Percentiles rank a stretch among this genome's conserved stretches.
phyloP scores from a whole-genome alignment of 1,284 basidiomycete species.

The Schizophyllum amplum region DNA sequence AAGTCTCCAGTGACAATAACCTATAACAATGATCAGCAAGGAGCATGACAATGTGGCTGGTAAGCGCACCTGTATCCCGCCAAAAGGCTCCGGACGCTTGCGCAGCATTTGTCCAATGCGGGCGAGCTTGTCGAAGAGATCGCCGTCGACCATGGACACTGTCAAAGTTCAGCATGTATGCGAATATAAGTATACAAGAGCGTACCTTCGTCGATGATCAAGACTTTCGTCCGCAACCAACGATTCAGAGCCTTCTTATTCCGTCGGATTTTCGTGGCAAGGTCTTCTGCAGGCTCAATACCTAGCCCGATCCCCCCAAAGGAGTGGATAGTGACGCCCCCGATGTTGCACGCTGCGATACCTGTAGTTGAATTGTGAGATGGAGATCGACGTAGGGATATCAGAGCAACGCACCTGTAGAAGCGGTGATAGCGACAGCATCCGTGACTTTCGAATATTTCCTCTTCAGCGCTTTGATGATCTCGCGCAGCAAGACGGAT shows the following conservation, averaged over 20 bases:
- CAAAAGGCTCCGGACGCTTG: slow-evolving; percentile 68
- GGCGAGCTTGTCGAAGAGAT: slow-evolving; percentile 83
- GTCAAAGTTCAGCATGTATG: slow-evolving; percentile 1
- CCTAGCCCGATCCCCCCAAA: slow-evolving; percentile 90
- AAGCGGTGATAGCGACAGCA: slow-evolving; percentile 87
- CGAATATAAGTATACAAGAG: slow-evolving; percentile 1
- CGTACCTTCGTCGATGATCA: slow-evolving; percentile 92
- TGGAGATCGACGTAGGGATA: neutral
- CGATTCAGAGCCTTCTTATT: slow-evolving; percentile 62
- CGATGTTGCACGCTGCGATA: slow-evolving; percentile 92
- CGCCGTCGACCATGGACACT: slow-evolving; percentile 98
- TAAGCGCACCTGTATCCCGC: slow-evolving; percentile 79
- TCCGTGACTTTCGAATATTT: slow-evolving; percentile 48
- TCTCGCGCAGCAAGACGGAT: slow-evolving; percentile 87
- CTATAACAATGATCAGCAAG: slow-evolving; percentile 21
- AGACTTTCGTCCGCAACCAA: slow-evolving; percentile 71
- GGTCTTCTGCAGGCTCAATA: slow-evolving; percentile 52
- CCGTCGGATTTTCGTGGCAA: slow-evolving; percentile 63
- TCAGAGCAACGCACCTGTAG: slow-evolving; percentile 50
- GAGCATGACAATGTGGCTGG: neutral
- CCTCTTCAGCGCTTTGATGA: slow-evolving; percentile 60
- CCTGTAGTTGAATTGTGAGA: slow-evolving; percentile 37
- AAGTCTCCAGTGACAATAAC: slow-evolving; percentile 93
- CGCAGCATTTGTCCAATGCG: slow-evolving; percentile 55
- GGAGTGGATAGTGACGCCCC: slow-evolving; percentile 89